Conservation (phyloP, 106 monocot genomes). For the Gastrodia elata region DNA sequence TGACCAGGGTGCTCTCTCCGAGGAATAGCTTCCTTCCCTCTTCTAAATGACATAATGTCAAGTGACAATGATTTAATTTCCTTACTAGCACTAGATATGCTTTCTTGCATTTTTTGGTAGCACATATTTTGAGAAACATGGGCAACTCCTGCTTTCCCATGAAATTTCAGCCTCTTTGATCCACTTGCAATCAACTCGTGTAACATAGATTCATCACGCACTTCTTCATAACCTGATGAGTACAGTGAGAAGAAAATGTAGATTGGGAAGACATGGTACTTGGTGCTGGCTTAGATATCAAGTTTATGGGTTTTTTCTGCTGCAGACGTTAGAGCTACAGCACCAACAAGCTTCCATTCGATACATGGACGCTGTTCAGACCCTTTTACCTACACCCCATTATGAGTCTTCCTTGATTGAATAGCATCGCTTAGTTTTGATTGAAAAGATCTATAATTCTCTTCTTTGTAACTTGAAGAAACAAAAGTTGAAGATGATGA, state of each 20-base stretch:
- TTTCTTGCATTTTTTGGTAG: slow-evolving; percentile 12
- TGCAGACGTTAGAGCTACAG: background rate
- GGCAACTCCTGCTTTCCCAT: background rate
- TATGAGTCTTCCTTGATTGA: background rate
- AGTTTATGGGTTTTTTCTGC: slow-evolving; percentile 10
- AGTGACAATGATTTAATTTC: slow-evolving; percentile 16
- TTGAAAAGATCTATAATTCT: slow-evolving; percentile 5
- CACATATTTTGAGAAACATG: background rate
- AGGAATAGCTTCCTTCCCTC: slow-evolving; percentile 30
- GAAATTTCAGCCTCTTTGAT: background rate
- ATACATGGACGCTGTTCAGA: slow-evolving; percentile 29
- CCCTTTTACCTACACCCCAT: background rate
- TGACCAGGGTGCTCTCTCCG: slow-evolving; percentile 25
- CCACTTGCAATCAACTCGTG: background rate
- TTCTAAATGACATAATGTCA: slow-evolving; percentile 37
- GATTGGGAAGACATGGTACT: slow-evolving; percentile 6
- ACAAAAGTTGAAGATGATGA: slow-evolving; percentile 11
- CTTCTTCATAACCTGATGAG: slow-evolving; percentile 3
- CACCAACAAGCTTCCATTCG: slow-evolving; percentile 15
- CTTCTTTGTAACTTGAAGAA: slow-evolving; percentile 2
- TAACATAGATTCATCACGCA: slow-evolving; percentile 7
- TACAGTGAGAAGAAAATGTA: slow-evolving; percentile 5
- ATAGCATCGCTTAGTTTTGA: background rate
- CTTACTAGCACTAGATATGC: background rate
- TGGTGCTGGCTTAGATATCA: background rate